phyloP scores from a whole-genome alignment of 2,329 filamentous ascomycete genomes.

The Epichloe hybrida region DNA sequence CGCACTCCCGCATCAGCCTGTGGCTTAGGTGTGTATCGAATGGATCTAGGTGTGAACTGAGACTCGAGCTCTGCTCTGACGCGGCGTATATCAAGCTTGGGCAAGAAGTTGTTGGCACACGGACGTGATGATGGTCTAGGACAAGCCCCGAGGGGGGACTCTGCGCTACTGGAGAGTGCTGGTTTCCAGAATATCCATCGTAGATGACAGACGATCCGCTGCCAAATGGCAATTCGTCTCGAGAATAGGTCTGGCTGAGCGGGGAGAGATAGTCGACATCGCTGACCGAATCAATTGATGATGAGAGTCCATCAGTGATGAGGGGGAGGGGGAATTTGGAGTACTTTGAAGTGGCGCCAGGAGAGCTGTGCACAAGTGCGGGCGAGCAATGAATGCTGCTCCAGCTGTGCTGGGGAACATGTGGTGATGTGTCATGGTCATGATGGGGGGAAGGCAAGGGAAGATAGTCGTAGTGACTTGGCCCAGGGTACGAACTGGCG shows the following conservation, averaged over 20 bases:
- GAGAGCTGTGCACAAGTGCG: slow-evolving; percentile 19
- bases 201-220: slow-evolving; percentile 44
- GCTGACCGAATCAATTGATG: slow-evolving; percentile 45
- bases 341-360: slow-evolving; percentile 25
- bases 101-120: slow-evolving; percentile 44
- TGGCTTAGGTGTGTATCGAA: slow-evolving; percentile 42
- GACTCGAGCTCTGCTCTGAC: slow-evolving; percentile 46
- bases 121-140: slow-evolving; percentile 33
- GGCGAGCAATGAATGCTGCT: slow-evolving; percentile 33
- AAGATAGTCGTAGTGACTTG: slow-evolving; percentile 32
- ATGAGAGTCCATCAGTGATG: slow-evolving; percentile 36
- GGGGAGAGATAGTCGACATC: slow-evolving; percentile 51
- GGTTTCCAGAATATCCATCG: slow-evolving; percentile 36
- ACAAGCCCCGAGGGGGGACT: slow-evolving; percentile 42
- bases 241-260: slow-evolving; percentile 41
- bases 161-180: slow-evolving; percentile 39
- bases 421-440: slow-evolving; percentile 27
- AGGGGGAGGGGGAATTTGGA: slow-evolving; percentile 32
- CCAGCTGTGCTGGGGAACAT: slow-evolving; percentile 31
- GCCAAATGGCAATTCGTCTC: slow-evolving; percentile 43
- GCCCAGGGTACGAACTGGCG: slow-evolving; percentile 23
- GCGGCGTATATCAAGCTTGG: slow-evolving; percentile 48
- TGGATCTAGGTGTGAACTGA: slow-evolving; percentile 44
- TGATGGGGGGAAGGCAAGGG: slow-evolving; percentile 29
- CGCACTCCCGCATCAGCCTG: slow-evolving; percentile 41